These are phyloP conservation scores for Penicillium brasilianum DNA, from an alignment of 2,329 filamentous ascomycete genomes.

Conservation along the genomic window DNA sequence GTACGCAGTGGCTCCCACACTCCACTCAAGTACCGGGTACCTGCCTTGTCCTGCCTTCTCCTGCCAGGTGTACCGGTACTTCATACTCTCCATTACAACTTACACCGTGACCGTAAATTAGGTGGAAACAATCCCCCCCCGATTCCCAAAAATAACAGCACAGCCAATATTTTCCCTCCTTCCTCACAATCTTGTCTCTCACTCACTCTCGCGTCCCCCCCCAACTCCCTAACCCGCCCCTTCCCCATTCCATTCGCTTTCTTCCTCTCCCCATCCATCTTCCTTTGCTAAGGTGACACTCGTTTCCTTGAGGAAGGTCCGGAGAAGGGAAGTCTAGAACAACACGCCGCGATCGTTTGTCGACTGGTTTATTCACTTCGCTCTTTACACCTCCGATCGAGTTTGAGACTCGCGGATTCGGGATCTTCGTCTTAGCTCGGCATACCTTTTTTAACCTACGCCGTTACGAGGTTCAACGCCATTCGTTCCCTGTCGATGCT, in stretches of 20 bases:
- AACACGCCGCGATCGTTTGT: constrained; percentile 5
- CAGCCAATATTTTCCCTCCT: constrained; percentile 26
- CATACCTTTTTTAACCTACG: constrained; percentile 12
- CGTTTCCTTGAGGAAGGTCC: constrained; percentile 27
- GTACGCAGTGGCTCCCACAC: background rate
- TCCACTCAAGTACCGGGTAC: background rate
- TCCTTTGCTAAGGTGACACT: constrained; percentile 36
- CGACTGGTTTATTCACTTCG: constrained; percentile 17
- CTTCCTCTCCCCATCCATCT: constrained; percentile 27
- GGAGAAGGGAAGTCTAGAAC: constrained; percentile 16
- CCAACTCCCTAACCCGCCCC: constrained; percentile 39
- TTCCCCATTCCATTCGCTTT: constrained; percentile 31
- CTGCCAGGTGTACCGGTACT: background rate
- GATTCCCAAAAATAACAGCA: constrained; percentile 32
- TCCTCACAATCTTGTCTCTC: constrained; percentile 28
- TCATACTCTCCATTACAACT: background rate
- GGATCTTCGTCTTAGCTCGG: constrained; percentile 15
- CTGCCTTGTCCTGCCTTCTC: background rate
- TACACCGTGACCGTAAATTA: constrained; percentile 27
- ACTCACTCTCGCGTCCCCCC: constrained; percentile 32
- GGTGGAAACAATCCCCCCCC: constrained; percentile 18
- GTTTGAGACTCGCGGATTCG: constrained; percentile 29
- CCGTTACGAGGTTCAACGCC: constrained; percentile 17
- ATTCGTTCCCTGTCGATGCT: constrained; percentile 29
- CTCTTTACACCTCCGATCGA: constrained; percentile 27